Evolutionary conservation across 208 protist genomes (phyloP).

Genomic region (Trypanosoma rangeli): DNA sequence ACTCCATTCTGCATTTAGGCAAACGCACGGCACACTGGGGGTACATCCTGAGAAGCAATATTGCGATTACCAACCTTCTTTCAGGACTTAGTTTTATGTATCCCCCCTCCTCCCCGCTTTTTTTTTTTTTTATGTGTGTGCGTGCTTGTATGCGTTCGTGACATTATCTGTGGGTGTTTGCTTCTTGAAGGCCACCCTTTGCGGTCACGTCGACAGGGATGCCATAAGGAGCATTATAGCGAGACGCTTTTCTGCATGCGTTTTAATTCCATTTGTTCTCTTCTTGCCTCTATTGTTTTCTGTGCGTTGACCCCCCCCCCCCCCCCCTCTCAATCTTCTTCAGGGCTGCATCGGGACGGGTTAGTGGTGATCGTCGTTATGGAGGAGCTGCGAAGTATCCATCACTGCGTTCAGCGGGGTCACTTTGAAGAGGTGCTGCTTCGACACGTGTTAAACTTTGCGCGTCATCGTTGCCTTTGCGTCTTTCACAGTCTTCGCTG

Average conservation of each 20-base stretch:
- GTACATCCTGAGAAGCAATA: no score
- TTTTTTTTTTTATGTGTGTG: neutral
- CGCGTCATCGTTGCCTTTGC: constrained; percentile 4
- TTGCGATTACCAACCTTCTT: neutral
- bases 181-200: no score
- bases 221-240: neutral
- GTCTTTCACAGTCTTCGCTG: constrained; percentile 30
- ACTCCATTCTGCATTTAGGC: no score
- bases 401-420: constrained; percentile 9
- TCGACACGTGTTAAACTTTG: constrained; percentile 23
- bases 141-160: neutral
- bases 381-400: constrained; percentile 20
- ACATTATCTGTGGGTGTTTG: neutral
- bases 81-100: neutral
- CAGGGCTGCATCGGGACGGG: neutral
- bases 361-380: neutral
- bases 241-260: neutral
- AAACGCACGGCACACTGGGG: no score
- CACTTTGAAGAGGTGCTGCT: constrained; percentile 20
- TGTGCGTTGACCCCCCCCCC: neutral
- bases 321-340: neutral
- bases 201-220: neutral
- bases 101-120: neutral
- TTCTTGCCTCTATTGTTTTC: constrained; percentile 2
- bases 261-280: neutral